phyloP scores from a whole-genome alignment of 805 yeast species.

The Lipomyces starkeyi region DNA sequence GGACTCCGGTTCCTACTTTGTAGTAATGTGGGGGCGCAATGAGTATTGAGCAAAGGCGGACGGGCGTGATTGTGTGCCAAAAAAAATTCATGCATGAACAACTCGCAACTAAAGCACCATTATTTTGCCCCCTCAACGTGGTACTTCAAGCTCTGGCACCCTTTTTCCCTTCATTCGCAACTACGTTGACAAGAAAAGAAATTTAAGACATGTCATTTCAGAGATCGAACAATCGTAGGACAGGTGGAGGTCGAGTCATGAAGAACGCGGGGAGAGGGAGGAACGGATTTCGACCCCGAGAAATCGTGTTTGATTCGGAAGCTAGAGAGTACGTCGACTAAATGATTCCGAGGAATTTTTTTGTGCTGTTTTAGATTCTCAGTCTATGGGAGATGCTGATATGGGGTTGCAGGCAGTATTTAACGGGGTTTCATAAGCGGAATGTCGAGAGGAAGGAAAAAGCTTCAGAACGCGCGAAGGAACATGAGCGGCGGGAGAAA shows the following conservation, averaged over 20 bases:
- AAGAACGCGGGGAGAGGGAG: not conserved
- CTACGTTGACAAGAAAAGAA: not conserved
- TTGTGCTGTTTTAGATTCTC: not conserved
- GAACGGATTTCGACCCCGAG: conserved; percentile 45
- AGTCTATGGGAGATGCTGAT: conserved; percentile 2
- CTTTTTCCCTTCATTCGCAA: not conserved
- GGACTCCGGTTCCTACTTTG: too few species aligned
- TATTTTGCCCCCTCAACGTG: too few species aligned
- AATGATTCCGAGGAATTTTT: too few species aligned
- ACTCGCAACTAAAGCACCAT: not conserved
- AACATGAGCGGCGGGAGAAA: conserved; percentile 72
- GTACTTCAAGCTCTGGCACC: too few species aligned
- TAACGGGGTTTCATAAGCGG: conserved; percentile 96
- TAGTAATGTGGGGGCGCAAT: not conserved
- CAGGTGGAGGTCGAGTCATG: not conserved
- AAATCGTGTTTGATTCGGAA: conserved; percentile 81
- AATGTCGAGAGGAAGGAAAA: conserved; percentile 86
- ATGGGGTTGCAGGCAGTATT: conserved; percentile 57
- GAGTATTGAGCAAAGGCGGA: not conserved
- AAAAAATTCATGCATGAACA: not conserved
- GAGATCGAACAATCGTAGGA: not conserved
- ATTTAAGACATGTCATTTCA: not conserved
- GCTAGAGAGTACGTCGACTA: conserved; percentile 57
- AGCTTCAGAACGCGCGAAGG: conserved; percentile 77
- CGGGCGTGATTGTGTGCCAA: not conserved